These are phyloP conservation scores for Chrysanthemum seticuspe DNA, from an alignment of 129 eudicot species.

Conservation along the genomic window DNA sequence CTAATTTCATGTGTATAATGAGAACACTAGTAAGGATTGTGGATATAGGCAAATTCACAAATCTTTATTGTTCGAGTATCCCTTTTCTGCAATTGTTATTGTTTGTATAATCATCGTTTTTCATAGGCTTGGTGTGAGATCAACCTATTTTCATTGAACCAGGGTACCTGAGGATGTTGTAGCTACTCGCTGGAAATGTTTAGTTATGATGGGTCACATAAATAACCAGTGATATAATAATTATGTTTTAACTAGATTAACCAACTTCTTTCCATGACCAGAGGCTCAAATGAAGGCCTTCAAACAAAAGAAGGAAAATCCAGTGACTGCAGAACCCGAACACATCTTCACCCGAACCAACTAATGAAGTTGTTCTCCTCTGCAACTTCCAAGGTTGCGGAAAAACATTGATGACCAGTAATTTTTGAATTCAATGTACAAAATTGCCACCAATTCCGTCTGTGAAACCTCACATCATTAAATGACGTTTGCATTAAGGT, in stretches of 20 bases:
- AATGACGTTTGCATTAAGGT: conserved; percentile 58
- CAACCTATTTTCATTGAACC: conserved; percentile 14
- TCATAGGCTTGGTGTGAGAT: conserved; percentile 7
- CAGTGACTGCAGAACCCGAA: conserved; percentile 64
- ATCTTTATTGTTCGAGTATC: too few relatives aligned
- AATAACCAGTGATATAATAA: not conserved
- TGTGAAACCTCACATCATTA: conserved; percentile 55
- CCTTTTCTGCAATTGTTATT: not conserved
- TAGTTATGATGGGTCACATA: conserved; percentile 70
- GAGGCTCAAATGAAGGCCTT: conserved; percentile 73
- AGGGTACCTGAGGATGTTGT: conserved; percentile 96
- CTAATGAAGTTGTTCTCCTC: too few relatives aligned
- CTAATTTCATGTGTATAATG: not conserved
- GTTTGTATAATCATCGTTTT: not conserved
- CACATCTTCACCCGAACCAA: too few relatives aligned
- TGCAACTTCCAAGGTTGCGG: too few relatives aligned
- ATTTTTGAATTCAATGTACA: conserved; percentile 21
- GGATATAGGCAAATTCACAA: too few relatives aligned
- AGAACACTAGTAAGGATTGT: not conserved
- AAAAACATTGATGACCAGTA: too few relatives aligned
- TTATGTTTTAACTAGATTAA: conserved; percentile 11
- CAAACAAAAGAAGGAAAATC: conserved; percentile 63
- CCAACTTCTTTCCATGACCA: conserved; percentile 19
- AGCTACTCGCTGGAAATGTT: conserved; percentile 90
- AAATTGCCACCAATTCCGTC: conserved; percentile 73